Conservation (phyloP, 2,329 filamentous ascomycete genomes). For the Fusarium sp. region DNA sequence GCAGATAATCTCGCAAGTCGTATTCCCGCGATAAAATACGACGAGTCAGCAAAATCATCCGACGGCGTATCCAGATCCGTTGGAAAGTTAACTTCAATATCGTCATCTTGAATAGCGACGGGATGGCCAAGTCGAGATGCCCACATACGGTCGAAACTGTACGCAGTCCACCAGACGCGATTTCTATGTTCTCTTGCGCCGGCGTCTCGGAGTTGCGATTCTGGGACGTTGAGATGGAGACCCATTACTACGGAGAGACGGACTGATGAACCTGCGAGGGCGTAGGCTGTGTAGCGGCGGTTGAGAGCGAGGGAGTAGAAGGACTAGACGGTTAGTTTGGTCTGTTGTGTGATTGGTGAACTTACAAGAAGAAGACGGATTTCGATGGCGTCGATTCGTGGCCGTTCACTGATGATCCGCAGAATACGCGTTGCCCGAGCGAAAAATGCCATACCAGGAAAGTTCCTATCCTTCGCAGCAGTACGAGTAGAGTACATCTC, state of each 20-base stretch:
- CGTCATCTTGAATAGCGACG: constrained; percentile 59
- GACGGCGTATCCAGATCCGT: constrained; percentile 46
- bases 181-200: constrained; percentile 53
- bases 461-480: constrained; percentile 48
- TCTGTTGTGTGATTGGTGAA: accelerated
- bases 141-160: constrained; percentile 59
- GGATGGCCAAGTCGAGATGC: constrained; percentile 61
- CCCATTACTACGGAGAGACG: constrained; percentile 57
- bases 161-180: constrained; percentile 57
- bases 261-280: constrained; percentile 57
- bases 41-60: constrained; percentile 49
- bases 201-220: constrained; percentile 54
- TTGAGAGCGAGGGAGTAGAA: constrained; percentile 59
- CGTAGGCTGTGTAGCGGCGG: constrained; percentile 56
- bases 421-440: constrained; percentile 53
- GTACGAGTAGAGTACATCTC: constrained; percentile 57
- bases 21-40: constrained; percentile 50
- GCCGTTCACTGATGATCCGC: constrained; percentile 54
- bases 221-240: constrained; percentile 53
- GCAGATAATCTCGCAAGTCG: constrained; percentile 51
- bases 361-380: constrained; percentile 56
- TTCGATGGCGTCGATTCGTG: constrained; percentile 57
- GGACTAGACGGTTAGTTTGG: constrained; percentile 43
- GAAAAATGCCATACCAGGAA: constrained; percentile 59
- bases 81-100: constrained; percentile 58